Conservation (phyloP, 768 basidiomycete genomes). For the Termitomyces sp. region DNA sequence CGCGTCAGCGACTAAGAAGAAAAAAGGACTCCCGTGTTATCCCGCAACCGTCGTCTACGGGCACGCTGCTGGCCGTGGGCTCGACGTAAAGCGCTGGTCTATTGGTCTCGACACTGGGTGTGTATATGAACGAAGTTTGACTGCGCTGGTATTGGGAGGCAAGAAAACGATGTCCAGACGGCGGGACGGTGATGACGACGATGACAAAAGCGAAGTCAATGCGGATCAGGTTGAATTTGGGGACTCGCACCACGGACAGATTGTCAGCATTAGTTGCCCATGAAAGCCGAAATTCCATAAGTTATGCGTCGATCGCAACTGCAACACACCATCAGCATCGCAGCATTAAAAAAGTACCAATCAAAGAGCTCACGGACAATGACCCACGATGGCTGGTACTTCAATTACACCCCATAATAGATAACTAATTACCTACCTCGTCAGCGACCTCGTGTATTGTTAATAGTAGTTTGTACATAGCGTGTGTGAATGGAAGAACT, state of each 20-base stretch:
- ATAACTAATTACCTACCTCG: not conserved
- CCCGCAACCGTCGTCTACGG: constrained; percentile 85
- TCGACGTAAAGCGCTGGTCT: constrained; percentile 81
- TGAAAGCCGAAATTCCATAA: not conserved
- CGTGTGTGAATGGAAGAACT: constrained; percentile 49
- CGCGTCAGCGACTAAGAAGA: constrained; percentile 15
- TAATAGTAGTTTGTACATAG: not conserved
- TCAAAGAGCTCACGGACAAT: not conserved
- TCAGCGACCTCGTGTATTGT: not conserved
- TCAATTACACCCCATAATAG: not conserved
- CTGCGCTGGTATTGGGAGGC: constrained; percentile 59
- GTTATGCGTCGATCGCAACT: too few relatives aligned
- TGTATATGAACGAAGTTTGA: constrained; percentile 61
- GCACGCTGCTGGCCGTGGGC: constrained; percentile 74
- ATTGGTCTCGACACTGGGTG: constrained; percentile 88
- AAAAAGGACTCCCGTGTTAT: constrained; percentile 50
- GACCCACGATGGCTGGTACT: not conserved
- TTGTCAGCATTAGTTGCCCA: constrained; percentile 51
- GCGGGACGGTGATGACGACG: constrained; percentile 19
- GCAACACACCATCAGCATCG: not conserved
- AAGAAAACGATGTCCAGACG: not conserved
- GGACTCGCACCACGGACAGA: constrained; percentile 43
- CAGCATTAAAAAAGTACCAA: not conserved
- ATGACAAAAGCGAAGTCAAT: constrained; percentile 16
- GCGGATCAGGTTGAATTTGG: constrained; percentile 48